Evolutionary conservation across 169 alveolate genomes (phyloP).

Genomic region (Eimeria mitis): DNA sequence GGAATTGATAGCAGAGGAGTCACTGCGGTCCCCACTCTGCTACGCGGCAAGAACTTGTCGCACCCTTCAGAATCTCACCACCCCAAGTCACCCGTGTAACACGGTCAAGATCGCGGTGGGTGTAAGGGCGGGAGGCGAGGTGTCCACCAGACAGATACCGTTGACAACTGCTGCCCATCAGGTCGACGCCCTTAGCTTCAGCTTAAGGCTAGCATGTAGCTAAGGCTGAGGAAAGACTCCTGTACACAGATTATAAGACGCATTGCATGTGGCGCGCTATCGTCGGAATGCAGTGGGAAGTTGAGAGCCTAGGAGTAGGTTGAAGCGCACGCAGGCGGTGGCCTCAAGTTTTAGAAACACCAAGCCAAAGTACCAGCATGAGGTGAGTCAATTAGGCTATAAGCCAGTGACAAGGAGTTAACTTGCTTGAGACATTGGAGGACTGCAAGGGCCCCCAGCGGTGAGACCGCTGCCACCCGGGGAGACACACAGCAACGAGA

Average conservation of each 20-base stretch:
- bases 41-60: background rate
- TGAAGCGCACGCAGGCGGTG: background rate
- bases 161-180: background rate
- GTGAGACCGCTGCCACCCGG: slow-evolving; percentile 65
- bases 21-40: background rate
- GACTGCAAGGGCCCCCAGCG: slow-evolving; percentile 53
- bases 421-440: background rate
- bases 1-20: background rate
- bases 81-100: background rate
- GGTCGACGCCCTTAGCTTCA: background rate
- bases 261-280: background rate
- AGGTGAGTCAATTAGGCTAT: slow-evolving; percentile 1
- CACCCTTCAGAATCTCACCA: background rate
- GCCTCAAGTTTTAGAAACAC: background rate
- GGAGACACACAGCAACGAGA: slow-evolving; percentile 11
- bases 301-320: background rate
- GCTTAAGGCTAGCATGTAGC: background rate
- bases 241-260: background rate
- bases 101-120: background rate
- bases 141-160: background rate
- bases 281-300: background rate
- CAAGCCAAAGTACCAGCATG: background rate
- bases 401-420: background rate
- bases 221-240: background rate
- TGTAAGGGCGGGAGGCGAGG: background rate